Evolutionary conservation across 495 filamentous ascomycete species (phyloP).

Genomic region (Aspergillus incahuasiensis): DNA sequence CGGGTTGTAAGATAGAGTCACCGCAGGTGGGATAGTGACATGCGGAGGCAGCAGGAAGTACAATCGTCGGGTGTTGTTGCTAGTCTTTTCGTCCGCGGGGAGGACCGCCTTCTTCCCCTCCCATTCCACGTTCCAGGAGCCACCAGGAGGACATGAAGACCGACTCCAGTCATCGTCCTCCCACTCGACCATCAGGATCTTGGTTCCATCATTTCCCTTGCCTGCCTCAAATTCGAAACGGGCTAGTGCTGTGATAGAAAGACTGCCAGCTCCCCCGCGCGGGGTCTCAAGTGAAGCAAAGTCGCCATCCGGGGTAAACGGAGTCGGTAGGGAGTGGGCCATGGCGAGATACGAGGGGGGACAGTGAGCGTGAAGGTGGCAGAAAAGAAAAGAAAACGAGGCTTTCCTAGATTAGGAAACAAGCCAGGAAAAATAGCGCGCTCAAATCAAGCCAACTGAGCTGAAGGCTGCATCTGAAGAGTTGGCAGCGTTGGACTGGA

Average conservation of each 20-base stretch:
- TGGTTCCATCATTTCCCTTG: slow-evolving; percentile 72
- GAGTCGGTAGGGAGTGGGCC: slow-evolving; percentile 21
- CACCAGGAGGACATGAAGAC: slow-evolving; percentile 30
- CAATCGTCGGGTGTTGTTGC: slow-evolving; percentile 54
- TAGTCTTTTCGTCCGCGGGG: slow-evolving; percentile 55
- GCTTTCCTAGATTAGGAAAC: slow-evolving; percentile 13
- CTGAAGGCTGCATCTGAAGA: slow-evolving; percentile 10
- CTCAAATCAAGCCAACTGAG: slow-evolving; percentile 3
- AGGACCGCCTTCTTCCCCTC: slow-evolving; percentile 65
- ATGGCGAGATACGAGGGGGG: slow-evolving; percentile 1
- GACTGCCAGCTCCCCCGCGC: slow-evolving; percentile 15
- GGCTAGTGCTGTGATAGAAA: slow-evolving; percentile 55
- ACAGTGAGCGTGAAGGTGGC: background rate
- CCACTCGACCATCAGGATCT: slow-evolving; percentile 84
- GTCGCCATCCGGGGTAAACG: slow-evolving; percentile 36
- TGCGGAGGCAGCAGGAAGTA: slow-evolving; percentile 72
- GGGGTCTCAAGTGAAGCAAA: slow-evolving; percentile 33
- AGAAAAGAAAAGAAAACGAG: slow-evolving; percentile 1
- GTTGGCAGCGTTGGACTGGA: background rate
- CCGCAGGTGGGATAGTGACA: slow-evolving; percentile 58
- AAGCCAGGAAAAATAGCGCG: background rate
- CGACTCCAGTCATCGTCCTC: slow-evolving; percentile 50
- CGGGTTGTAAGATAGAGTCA: slow-evolving; percentile 56
- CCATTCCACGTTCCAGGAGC: slow-evolving; percentile 70
- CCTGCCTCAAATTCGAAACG: slow-evolving; percentile 81